Percentiles rank a stretch among this genome's conserved stretches.
These are phyloP conservation scores for Fusarium sp. DNA, from an alignment of 2,329 filamentous ascomycete genomes.

Conservation along the genomic window DNA sequence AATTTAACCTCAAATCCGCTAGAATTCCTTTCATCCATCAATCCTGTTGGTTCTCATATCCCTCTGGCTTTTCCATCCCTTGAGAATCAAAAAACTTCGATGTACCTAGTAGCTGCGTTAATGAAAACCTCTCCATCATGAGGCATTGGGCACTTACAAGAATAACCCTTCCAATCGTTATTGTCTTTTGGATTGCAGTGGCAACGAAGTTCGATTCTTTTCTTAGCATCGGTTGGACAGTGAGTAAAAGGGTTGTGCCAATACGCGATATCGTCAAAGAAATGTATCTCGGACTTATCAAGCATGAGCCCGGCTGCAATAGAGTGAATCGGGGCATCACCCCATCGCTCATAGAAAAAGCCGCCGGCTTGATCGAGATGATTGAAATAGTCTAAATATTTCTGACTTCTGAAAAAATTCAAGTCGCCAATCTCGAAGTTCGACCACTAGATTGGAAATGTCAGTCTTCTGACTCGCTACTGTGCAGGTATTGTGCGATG, in stretches of 20 bases:
- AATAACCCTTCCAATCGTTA: background rate
- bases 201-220: background rate
- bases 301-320: background rate
- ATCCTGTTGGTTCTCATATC: background rate
- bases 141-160: rapidly evolving
- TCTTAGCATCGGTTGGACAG: background rate
- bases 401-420: background rate
- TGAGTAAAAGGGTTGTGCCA: background rate
- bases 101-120: background rate
- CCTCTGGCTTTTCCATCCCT: background rate
- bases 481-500: background rate
- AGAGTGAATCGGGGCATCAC: background rate
- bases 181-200: background rate
- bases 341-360: background rate
- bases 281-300: background rate
- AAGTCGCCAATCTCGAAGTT: background rate
- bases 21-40: rapidly evolving
- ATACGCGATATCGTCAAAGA: background rate
- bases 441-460: background rate
- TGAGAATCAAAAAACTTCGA: background rate
- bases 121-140: background rate
- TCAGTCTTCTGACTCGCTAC: background rate
- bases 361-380: background rate
- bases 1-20: rapidly evolving
- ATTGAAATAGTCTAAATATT: background rate